These are phyloP conservation scores for Musa beccarii DNA, from an alignment of 176 grass and related monocot genomes.

Conservation along the genomic window DNA sequence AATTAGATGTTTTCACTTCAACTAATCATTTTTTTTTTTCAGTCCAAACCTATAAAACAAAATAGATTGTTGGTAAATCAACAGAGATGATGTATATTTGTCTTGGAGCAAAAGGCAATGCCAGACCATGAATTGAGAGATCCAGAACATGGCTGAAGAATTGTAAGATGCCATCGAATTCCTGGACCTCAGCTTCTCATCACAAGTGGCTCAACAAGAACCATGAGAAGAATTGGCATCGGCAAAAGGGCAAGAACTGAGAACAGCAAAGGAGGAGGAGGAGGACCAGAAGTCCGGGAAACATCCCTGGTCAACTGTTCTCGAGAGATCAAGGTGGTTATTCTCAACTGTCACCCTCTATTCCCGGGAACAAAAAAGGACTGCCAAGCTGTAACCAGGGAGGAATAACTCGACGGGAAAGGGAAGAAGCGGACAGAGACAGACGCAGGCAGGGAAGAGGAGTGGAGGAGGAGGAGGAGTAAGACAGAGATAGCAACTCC, in stretches of 20 bases:
- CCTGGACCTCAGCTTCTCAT: no score
- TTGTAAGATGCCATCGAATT: no score
- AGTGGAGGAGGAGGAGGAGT: not conserved
- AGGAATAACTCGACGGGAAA: not conserved
- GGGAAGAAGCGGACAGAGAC: not conserved
- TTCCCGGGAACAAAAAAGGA: not conserved
- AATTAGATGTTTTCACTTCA: no score
- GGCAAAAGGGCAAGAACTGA: not conserved
- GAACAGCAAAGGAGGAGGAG: not conserved
- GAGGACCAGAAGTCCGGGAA: not conserved
- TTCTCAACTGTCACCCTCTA: not conserved
- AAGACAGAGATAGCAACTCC: not conserved
- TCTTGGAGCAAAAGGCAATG: no score
- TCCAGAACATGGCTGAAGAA: no score
- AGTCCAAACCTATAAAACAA: no score
- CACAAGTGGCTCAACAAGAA: not conserved
- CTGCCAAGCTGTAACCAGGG: not conserved
- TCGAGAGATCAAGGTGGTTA: not conserved
- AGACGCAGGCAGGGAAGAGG: not conserved
- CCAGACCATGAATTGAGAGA: no score
- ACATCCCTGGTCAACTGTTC: not conserved
- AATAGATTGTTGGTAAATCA: no score
- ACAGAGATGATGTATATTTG: no score
- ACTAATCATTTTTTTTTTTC: no score
- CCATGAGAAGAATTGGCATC: not conserved